Evolutionary conservation across 148 eudicot genomes (phyloP), one percentile per base, ranked within the genome.

Genomic region (Rhododendron griersonianum): DNA sequence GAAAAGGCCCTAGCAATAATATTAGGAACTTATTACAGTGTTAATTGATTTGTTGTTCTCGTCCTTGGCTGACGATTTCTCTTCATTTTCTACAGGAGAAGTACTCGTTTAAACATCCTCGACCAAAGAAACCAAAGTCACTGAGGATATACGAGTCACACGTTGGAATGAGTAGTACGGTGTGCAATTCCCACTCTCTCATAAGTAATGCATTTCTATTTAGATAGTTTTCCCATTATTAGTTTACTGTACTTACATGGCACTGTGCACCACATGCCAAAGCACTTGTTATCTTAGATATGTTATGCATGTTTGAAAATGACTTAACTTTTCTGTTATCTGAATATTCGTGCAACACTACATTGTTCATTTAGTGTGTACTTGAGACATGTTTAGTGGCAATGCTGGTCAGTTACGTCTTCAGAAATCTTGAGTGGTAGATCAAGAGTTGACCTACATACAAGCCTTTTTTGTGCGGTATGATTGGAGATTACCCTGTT

Each of bases 161-260:
- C 87, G 90, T 97, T 83, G 99, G 99, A 91, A 97, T 97, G 99
- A 97, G 99, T 91, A 97, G 98, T 83, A 92, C 90, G 98, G 98
- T 97, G 85, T 71, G 95, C 80, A 89, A 78, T 86, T 85, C 81
- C 85, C 83, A n/a, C 76, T 55, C 90, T 89, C 81, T 89, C 81
- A 82, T 80, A 85, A 69, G 71, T 82, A 39, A 80, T 84, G 78
- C 69, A 63, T 28, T 55, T 44, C 8, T 45, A 47, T 25, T 11
- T 69, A 28, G 85, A 84, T 50, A 39, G 51, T 84, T 39, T 55
- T 11, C 51, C 47, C 3, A 2, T 11, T 13, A 16, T 35, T 53
- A 37, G 19, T 28, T 84, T 33, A 35, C 18, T 14, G 25, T 19
- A 11, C 37, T 33, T 30, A 33, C 18, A 30, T 50, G 39, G 63